phyloP scores from a whole-genome alignment of 257 asterid species.

The Phtheirospermum japonicum region DNA sequence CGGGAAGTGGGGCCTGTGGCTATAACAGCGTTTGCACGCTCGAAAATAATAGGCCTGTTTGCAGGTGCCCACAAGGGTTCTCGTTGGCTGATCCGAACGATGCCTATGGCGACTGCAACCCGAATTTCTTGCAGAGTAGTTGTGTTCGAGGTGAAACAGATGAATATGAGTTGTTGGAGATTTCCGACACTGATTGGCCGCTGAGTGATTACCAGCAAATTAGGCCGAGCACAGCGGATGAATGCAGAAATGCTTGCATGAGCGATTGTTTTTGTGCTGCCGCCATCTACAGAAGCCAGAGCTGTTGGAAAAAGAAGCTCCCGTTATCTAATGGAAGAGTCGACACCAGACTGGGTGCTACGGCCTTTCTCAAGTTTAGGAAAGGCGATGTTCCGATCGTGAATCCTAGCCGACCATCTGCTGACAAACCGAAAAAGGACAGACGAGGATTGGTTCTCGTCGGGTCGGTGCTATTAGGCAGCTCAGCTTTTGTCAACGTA shows the following conservation, averaged over 20 bases:
- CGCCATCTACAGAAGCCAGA: slow-evolving; percentile 32
- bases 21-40: slow-evolving; percentile 49
- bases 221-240: slow-evolving; percentile 24
- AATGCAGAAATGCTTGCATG: slow-evolving; percentile 46
- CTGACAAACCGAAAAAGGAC: slow-evolving; percentile 6
- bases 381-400: slow-evolving; percentile 22
- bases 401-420: slow-evolving; percentile 4
- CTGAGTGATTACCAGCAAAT: slow-evolving; percentile 30
- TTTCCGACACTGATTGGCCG: slow-evolving; percentile 45
- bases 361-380: slow-evolving; percentile 45
- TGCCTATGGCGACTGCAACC: slow-evolving; percentile 38
- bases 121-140: slow-evolving; percentile 28
- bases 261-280: slow-evolving; percentile 57
- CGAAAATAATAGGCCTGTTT: slow-evolving; percentile 34
- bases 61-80: slow-evolving; percentile 54
- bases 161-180: background rate
- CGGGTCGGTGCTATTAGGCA: slow-evolving; percentile 43
- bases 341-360: slow-evolving; percentile 18
- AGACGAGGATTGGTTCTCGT: slow-evolving; percentile 30
- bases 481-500: slow-evolving; percentile 46
- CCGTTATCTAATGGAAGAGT: slow-evolving; percentile 61
- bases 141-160: background rate
- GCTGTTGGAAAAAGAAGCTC: slow-evolving; percentile 71
- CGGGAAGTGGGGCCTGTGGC: slow-evolving; percentile 66
- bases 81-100: slow-evolving; percentile 39